Percentiles rank a stretch among this genome's conserved stretches.
These are phyloP conservation scores for Pouteria glomerata DNA, from an alignment of 148 eudicot species.

Conservation along the genomic window DNA sequence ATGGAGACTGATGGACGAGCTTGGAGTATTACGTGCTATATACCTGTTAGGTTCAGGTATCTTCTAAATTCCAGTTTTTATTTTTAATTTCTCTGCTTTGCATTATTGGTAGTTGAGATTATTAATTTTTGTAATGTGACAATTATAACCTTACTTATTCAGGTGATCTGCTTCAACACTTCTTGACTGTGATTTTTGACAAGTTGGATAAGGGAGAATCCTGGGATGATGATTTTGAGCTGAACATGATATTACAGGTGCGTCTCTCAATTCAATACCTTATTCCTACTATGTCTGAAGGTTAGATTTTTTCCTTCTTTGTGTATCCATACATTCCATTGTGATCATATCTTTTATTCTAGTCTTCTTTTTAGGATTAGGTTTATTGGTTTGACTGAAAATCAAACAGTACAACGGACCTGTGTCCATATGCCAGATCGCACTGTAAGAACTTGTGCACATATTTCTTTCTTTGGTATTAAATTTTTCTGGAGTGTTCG, in stretches of 20 bases:
- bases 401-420: neutral
- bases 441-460: neutral
- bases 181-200: constrained; percentile 69
- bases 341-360: neutral
- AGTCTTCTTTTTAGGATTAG: neutral
- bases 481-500: neutral
- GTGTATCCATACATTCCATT: neutral
- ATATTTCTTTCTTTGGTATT: neutral
- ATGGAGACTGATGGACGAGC: constrained; percentile 96
- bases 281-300: neutral
- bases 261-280: neutral
- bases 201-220: constrained; percentile 88
- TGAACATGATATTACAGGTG: constrained; percentile 86
- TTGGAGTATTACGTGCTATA: constrained; percentile 84
- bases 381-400: neutral
- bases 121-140: constrained; percentile 6
- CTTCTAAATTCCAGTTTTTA: constrained; percentile 6
- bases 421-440: neutral
- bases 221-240: constrained; percentile 97
- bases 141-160: constrained; percentile 20
- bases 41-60: constrained; percentile 93
- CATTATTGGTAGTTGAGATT: neutral
- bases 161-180: constrained; percentile 98
- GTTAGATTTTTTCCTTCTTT: neutral
- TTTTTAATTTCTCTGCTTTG: neutral